Evolutionary conservation across 169 alveolate species (phyloP).

Genomic region (Pseudocohnilembus persalinus): DNA sequence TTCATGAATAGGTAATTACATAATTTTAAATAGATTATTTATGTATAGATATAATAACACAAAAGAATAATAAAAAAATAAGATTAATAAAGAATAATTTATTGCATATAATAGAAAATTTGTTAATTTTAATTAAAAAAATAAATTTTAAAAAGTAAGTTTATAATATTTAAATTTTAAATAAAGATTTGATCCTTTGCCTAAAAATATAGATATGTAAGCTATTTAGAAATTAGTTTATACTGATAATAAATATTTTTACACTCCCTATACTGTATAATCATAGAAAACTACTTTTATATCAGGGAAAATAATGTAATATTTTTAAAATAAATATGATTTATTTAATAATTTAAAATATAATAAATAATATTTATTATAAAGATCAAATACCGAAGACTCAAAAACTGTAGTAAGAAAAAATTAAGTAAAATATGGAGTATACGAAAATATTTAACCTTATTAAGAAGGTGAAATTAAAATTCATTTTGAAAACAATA

Average conservation of each 20-base stretch:
- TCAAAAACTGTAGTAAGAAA: constrained; percentile 33
- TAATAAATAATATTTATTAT: not conserved
- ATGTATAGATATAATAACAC: constrained; percentile 5
- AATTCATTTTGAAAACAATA: constrained; percentile 55
- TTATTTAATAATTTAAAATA: not conserved
- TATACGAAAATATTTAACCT: constrained; percentile 44
- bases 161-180: not conserved
- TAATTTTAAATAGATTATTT: too few species aligned
- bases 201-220: constrained; percentile 34
- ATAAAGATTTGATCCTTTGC: constrained; percentile 41
- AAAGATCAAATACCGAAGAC: constrained; percentile 40
- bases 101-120: not conserved
- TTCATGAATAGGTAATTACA: too few species aligned
- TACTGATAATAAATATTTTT: constrained; percentile 32
- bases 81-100: constrained; percentile 13
- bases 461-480: constrained; percentile 23
- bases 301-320: constrained; percentile 35
- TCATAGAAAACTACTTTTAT: constrained; percentile 25
- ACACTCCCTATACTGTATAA: constrained; percentile 33
- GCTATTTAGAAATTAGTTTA: constrained; percentile 23
- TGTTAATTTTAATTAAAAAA: constrained; percentile 11
- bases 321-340: not conserved
- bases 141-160: not conserved
- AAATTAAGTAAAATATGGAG: constrained; percentile 60
- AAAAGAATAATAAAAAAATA: constrained; percentile 37